Conservation (phyloP, 129 eudicot genomes). For the Gnaphalium uliginosum region DNA sequence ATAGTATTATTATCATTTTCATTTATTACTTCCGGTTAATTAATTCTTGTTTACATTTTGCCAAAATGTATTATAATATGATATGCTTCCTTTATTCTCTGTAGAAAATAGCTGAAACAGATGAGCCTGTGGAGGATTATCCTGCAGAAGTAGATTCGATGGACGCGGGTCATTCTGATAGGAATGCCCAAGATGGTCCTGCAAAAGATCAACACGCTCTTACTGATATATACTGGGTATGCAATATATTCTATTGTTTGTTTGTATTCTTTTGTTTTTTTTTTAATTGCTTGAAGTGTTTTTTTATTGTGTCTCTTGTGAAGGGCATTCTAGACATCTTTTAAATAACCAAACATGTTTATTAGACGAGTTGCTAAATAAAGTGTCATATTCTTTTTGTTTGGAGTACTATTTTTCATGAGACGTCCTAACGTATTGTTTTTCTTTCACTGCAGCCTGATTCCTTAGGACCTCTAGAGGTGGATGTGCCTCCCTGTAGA, state of each 20-base stretch:
- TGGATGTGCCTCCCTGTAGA: conserved; percentile 78
- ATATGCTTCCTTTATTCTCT: conserved; percentile 18
- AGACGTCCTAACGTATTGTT: conserved; percentile 1
- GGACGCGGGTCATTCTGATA: conserved; percentile 49
- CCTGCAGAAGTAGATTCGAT: conserved; percentile 34
- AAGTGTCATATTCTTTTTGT: background rate
- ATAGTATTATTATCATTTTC: background rate
- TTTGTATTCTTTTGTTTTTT: background rate
- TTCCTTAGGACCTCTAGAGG: conserved; percentile 87
- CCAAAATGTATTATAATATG: background rate
- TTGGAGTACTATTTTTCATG: background rate
- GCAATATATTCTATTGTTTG: background rate
- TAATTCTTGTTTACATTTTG: background rate
- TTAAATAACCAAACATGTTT: background rate
- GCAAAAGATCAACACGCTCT: conserved; percentile 57
- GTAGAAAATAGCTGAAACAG: conserved; percentile 47
- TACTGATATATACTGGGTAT: conserved; percentile 86
- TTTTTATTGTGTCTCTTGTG: background rate
- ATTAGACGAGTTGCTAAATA: background rate
- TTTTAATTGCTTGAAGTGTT: conserved; percentile 6
- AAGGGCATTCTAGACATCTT: background rate
- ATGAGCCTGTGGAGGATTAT: conserved; percentile 34
- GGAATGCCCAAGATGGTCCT: conserved; percentile 36
- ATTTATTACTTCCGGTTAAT: background rate
- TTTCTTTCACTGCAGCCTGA: conserved; percentile 71